Base-by-base conservation (phyloP, 208 protist species). In the Leishmania mexicana region DNA sequence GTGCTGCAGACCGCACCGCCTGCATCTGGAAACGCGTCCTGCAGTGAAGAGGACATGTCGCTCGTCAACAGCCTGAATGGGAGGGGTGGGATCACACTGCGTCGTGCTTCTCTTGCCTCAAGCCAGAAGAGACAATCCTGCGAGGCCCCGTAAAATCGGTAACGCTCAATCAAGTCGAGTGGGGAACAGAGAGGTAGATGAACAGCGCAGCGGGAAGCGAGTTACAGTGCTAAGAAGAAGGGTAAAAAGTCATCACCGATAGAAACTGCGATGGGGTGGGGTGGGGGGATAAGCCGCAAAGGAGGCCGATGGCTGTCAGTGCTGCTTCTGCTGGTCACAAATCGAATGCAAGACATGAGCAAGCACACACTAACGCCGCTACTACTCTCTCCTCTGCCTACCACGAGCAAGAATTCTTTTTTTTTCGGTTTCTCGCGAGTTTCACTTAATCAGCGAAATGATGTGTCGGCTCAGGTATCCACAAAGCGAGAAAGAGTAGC, bases 11-110 rank as follows among this genome's bases (percentile, higher is more conserved):
- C 86, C 28, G 87, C 87, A 42, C 73, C 83, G 35, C 85, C 93
- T 17, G 85, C 77, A 80, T 97, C 94, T 3, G 82, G 84, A 49
- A 94, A 97, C 38, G 77, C 87, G 15, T 83, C 76, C 24, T 73
- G 51, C 24, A 87, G 65, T 6, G 80, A 68, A 54, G 85, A 81
- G 3, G 70, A 54, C 82, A 85, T 85, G 3, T 5, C 42, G 28
- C 72, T 54, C 17, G n/a, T 24, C 2, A 15, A 1, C 31, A 28
- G 24, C 13, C 31, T 1, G 15, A 15, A 45, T 42, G 35, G n/a
- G 28, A 76, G 31, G 21, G 1, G 11, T 76, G 40, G 19, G 42
- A 31, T 17, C 35, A 3, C 10, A 47, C 21, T 49, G 42, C 17
- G 38, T 49, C 0, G 7, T 71, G 38, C 3, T 47, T 47, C 19